These are phyloP conservation scores for Candida ponderosae DNA, from an alignment of 805 yeast genomes.

Conservation along the genomic window DNA sequence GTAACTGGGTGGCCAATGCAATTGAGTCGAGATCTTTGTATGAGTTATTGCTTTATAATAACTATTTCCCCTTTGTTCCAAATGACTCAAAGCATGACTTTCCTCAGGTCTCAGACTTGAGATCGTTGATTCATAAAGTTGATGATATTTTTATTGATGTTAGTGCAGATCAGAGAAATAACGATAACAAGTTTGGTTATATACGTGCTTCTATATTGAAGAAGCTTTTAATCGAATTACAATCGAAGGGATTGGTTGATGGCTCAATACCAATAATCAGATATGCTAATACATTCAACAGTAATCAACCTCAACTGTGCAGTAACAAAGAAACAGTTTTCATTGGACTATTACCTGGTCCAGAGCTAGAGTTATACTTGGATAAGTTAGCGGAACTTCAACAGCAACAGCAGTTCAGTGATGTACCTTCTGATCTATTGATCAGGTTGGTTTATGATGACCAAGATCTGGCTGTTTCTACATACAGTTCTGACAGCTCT, in stretches of 20 bases:
- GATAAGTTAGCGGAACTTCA: constrained; percentile 21
- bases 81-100: constrained; percentile 29
- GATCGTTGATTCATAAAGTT: constrained; percentile 28
- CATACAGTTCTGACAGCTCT: no score
- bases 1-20: constrained; percentile 47
- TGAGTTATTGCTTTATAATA: constrained; percentile 36
- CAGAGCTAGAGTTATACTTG: constrained; percentile 43
- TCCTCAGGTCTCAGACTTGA: constrained; percentile 23
- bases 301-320: no score
- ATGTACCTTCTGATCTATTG: not conserved
- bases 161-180: constrained; percentile 8
- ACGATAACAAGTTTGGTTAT: constrained; percentile 30
- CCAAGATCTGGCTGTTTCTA: not conserved
- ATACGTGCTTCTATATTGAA: constrained; percentile 26
- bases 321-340: constrained; percentile 6
- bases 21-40: constrained; percentile 45
- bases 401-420: no score
- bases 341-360: constrained; percentile 40
- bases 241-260: constrained; percentile 35
- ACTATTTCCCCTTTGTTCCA: constrained; percentile 48
- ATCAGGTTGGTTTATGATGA: not conserved
- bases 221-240: constrained; percentile 28
- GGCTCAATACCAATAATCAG: constrained; percentile 45
- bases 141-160: constrained; percentile 6
- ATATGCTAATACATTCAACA: constrained; percentile 15